phyloP scores from a whole-genome alignment of 2,329 filamentous ascomycete genomes.

The Nothomitra cinnamomea region DNA sequence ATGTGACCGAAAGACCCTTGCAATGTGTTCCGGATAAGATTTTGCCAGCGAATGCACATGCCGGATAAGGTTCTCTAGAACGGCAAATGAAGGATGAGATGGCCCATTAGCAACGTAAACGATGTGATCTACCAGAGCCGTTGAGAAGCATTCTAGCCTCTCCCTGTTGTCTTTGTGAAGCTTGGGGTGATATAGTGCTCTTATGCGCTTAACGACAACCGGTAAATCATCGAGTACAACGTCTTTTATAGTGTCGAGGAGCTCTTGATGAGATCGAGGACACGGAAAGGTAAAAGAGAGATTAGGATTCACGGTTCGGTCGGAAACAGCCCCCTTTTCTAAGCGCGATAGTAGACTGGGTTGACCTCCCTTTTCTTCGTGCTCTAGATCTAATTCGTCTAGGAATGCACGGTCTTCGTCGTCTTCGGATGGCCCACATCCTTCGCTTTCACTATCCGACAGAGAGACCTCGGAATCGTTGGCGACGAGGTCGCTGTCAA shows the following conservation, averaged over 20 bases:
- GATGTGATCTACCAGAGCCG: conserved; percentile 36
- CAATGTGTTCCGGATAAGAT: conserved; percentile 62
- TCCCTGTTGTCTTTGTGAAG: conserved; percentile 72
- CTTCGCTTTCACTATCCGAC: conserved; percentile 18
- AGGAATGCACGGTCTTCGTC: conserved; percentile 54
- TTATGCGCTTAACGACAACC: conserved; percentile 71
- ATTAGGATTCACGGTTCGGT: conserved; percentile 20
- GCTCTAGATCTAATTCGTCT: conserved; percentile 45
- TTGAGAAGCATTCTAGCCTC: conserved; percentile 44
- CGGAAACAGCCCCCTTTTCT: not conserved
- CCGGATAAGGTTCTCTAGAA: conserved; percentile 65
- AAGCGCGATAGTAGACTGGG: not conserved
- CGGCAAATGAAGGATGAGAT: conserved; percentile 39
- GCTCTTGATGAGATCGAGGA: conserved; percentile 58
- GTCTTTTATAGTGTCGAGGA: conserved; percentile 46
- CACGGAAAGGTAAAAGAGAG: conserved; percentile 71
- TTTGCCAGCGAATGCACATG: conserved; percentile 89
- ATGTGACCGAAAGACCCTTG: conserved; percentile 58
- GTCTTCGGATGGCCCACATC: conserved; percentile 7
- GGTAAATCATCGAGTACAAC: conserved; percentile 51
- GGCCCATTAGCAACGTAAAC: conserved; percentile 35
- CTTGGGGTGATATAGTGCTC: conserved; percentile 82
- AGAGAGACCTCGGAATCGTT: conserved; percentile 40
- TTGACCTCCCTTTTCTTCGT: conserved; percentile 36
- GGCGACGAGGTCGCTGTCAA: conserved; percentile 78